Evolutionary conservation across 2,329 filamentous ascomycete species (phyloP).

Genomic region (Phaeosphaeria sp.): DNA sequence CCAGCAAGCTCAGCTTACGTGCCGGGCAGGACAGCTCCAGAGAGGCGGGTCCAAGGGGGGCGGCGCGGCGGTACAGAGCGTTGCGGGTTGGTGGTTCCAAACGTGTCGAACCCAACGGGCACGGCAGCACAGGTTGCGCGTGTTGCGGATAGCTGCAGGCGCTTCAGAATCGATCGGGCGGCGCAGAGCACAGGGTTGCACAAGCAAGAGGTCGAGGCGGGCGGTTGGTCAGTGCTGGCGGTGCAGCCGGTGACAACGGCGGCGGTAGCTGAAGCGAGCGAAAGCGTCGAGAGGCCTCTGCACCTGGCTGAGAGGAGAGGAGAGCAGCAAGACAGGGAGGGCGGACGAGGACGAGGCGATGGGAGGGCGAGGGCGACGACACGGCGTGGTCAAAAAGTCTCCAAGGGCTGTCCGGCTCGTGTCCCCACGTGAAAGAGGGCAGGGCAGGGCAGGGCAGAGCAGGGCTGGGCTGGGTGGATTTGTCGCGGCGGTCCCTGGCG

Average conservation of each 20-base stretch:
- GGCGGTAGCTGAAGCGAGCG: constrained; percentile 1
- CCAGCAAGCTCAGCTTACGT: constrained; percentile 24
- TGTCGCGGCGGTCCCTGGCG: background rate
- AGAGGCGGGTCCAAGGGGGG: constrained; percentile 20
- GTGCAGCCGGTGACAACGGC: background rate
- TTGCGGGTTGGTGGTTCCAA: constrained; percentile 15
- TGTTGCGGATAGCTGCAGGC: constrained; percentile 37
- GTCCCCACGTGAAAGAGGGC: constrained; percentile 37
- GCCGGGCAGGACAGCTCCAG: constrained; percentile 17
- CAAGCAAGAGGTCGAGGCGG: constrained; percentile 12
- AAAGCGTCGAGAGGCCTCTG: background rate
- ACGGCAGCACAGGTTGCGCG: constrained; percentile 28
- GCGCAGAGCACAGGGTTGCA: constrained; percentile 29
- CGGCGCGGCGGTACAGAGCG: constrained; percentile 16
- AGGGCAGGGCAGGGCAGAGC: constrained; percentile 2
- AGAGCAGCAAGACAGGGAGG: background rate
- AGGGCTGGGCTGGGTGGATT: background rate
- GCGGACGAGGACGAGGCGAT: constrained; percentile 3
- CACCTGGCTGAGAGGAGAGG: background rate
- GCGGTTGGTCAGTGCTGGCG: background rate
- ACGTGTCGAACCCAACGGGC: constrained; percentile 23
- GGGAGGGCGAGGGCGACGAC: background rate
- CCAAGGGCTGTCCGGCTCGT: constrained; percentile 20
- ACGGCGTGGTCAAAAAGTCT: background rate
- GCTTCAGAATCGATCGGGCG: constrained; percentile 29